These are phyloP conservation scores for Leccinellum luteum DNA, from an alignment of 768 basidiomycete species.

Conservation along the genomic window DNA sequence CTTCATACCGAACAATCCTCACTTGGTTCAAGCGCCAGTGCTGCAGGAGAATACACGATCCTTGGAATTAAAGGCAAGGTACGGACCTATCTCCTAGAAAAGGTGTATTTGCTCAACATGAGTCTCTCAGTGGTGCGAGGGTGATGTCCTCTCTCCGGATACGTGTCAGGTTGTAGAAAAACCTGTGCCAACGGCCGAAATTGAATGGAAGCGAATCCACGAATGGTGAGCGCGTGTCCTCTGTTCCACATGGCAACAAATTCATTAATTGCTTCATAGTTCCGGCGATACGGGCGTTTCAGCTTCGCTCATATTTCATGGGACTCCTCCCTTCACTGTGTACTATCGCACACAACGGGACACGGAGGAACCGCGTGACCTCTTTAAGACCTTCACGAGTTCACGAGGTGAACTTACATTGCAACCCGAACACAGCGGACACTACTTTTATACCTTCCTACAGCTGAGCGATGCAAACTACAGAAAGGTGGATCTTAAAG, in stretches of 20 bases:
- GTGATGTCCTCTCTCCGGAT: conserved; percentile 82
- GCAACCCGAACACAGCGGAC: conserved; percentile 86
- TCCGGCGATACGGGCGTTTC: conserved; percentile 91
- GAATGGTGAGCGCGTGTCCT: conserved; percentile 62
- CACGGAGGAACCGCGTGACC: conserved; percentile 58
- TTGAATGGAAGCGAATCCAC: conserved; percentile 85
- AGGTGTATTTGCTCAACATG: conserved; percentile 1
- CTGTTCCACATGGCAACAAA: conserved; percentile 6
- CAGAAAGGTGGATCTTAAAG: conserved; percentile 66
- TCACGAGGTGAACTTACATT: conserved; percentile 79
- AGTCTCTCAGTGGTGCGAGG: conserved; percentile 61
- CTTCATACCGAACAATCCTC: conserved; percentile 50
- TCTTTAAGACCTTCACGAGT: conserved; percentile 56
- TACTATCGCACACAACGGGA: conserved; percentile 75
- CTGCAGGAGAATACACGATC: conserved; percentile 79
- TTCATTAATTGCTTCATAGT: conserved; percentile 36
- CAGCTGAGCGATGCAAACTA: conserved; percentile 85
- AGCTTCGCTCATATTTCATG: conserved; percentile 81
- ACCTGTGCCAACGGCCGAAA: conserved; percentile 77
- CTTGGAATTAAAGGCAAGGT: conserved; percentile 69
- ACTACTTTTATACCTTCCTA: conserved; percentile 80
- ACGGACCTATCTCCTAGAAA: background rate
- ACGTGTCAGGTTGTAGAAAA: conserved; percentile 73
- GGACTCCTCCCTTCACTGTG: conserved; percentile 85
- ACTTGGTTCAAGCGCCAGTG: conserved; percentile 47